Conservation (phyloP, 2,329 filamentous ascomycete species). For the Alternaria gansuensis region DNA sequence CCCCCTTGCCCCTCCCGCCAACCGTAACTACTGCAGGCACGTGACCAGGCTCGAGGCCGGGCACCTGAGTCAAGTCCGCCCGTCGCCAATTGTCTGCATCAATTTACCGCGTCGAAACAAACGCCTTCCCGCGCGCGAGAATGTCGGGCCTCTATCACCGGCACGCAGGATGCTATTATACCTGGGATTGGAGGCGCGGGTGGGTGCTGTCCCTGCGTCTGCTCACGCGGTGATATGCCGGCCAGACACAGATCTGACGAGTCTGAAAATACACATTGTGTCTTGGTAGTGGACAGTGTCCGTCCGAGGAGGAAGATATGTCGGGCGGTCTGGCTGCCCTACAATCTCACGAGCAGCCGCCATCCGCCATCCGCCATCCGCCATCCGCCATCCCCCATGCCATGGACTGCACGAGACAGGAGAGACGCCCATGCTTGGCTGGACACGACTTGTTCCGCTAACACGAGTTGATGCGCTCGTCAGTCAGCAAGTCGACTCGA, state of each 20-base stretch:
- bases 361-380: constrained; percentile 16
- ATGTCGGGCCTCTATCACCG: constrained; percentile 5
- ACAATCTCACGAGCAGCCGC: constrained; percentile 27
- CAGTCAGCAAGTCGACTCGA: neutral
- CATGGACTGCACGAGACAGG: constrained; percentile 9
- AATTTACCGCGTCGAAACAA: constrained; percentile 10
- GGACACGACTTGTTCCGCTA: neutral
- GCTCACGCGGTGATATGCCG: constrained; percentile 14
- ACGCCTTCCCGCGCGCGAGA: neutral
- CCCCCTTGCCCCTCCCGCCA: constrained; percentile 4
- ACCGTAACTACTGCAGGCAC: neutral
- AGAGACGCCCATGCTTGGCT: constrained; percentile 5
- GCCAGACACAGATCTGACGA: constrained; percentile 14
- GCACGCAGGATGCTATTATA: constrained; percentile 7
- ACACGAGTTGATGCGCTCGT: neutral
- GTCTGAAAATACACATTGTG: constrained; percentile 9
- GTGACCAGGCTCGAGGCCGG: constrained; percentile 17
- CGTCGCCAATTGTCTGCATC: constrained; percentile 24
- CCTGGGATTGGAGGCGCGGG: constrained; percentile 13
- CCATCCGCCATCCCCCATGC: constrained; percentile 20
- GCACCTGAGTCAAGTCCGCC: constrained; percentile 25
- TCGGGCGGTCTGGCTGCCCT: constrained; percentile 14
- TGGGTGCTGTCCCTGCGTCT: constrained; percentile 29
- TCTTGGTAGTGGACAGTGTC: neutral
- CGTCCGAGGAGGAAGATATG: neutral